Conservation (phyloP, 176 grass and related monocot genomes). For the Phoenix dactylifera region DNA sequence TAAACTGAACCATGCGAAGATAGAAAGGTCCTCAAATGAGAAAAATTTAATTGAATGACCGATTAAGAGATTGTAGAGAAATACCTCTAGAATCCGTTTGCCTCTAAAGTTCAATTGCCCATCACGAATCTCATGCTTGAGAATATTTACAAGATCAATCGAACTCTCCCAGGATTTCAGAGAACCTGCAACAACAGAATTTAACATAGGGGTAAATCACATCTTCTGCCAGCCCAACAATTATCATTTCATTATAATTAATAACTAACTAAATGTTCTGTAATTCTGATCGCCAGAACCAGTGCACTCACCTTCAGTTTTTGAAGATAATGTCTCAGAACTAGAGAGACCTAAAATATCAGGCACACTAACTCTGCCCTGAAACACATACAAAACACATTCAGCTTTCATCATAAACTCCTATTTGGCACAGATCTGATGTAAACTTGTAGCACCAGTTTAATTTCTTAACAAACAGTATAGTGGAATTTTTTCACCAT, state of each 20-base stretch:
- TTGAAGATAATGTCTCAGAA: slow-evolving; percentile 47
- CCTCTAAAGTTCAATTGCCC: slow-evolving; percentile 84
- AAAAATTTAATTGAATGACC: neutral
- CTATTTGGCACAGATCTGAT: too few relatives aligned
- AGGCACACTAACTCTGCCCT: slow-evolving; percentile 77
- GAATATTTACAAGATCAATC: slow-evolving; percentile 58
- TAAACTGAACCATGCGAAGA: too few relatives aligned
- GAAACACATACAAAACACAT: slow-evolving; percentile 11
- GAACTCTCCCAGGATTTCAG: slow-evolving; percentile 84
- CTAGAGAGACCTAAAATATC: slow-evolving; percentile 74
- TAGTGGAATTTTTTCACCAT: too few relatives aligned
- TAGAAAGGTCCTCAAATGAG: too few relatives aligned
- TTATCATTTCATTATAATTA: too few relatives aligned
- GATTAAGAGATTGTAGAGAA: too few relatives aligned
- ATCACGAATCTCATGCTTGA: slow-evolving; percentile 89
- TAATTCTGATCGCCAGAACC: too few relatives aligned
- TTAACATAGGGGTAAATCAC: neutral
- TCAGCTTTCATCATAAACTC: too few relatives aligned
- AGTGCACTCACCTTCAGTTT: slow-evolving; percentile 46
- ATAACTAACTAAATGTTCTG: neutral
- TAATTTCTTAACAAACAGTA: too few relatives aligned
- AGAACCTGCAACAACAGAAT: slow-evolving; percentile 31
- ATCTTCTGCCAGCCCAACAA: too few relatives aligned
- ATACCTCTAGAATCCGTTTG: slow-evolving; percentile 82
- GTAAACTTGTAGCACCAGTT: too few relatives aligned